Base-by-base conservation (phyloP, 2,329 filamentous ascomycete genomes). In the Coniochaeta pulveracea region DNA sequence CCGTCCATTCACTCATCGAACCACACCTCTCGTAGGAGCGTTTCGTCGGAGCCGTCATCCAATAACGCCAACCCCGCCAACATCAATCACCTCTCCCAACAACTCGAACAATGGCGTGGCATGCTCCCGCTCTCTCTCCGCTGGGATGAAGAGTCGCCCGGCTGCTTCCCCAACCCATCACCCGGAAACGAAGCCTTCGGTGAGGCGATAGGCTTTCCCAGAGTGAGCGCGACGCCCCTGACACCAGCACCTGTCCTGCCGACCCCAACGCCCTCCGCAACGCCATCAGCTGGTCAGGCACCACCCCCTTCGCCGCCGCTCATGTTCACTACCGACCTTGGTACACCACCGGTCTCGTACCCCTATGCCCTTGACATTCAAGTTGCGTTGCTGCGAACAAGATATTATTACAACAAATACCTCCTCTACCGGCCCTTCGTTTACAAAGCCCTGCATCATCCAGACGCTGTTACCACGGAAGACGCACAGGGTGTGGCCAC, bases 361-460 rank as follows among this genome's bases (percentile, higher is more conserved):
- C 58, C 58, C 10, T 72, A 65, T 44, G 63, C 62, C 11, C 58
- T 69, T 37, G 71, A 75, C 43, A 56, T 76, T 21, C 67, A 75
- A 37, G 61, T 67, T 6, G 72, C 72, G 2, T 51, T 72, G 9
- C 56, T 77, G 7, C 64, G 72, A 28, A 72, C 69, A 5, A 60
- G 68, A 30, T 76, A 72, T 47, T 74, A 72, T 48, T 72, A 73
- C 42, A 63, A 64, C 15, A 71, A 70, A 36, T 71, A 69, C 44
- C 59, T 75, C 37, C 61, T 75, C 37, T 63, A 74, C 47, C 60
- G 69, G 9, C 71, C 72, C 1, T 76, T 68, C 36, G 45, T 76
- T 5, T 76, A 69, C 54, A 76, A 75, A 44, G 71, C 66, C 2
- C 54, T 76, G 3, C 71, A 77, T 46, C 63, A 66, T 41, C 67